Conservation (phyloP, 805 yeast genomes). For the Saccharomycopsis sp. region DNA sequence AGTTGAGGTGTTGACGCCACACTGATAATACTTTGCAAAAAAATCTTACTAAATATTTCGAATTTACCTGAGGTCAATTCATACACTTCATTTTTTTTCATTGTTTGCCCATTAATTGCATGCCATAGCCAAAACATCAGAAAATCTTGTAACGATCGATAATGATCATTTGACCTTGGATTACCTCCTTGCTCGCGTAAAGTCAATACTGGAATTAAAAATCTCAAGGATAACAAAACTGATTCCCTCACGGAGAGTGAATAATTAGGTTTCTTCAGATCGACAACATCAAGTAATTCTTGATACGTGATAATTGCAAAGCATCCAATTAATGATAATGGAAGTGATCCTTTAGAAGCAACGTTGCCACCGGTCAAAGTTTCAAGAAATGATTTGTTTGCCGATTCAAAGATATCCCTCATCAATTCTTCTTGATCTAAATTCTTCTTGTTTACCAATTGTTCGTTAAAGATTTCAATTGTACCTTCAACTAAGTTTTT, state of each 20-base stretch:
- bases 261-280: not conserved
- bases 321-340: conserved; percentile 14
- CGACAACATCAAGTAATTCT: not conserved
- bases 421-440: conserved; percentile 28
- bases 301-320: conserved; percentile 2
- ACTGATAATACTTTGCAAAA: conserved; percentile 27
- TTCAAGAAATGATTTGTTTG: conserved; percentile 29
- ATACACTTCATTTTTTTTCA: not conserved
- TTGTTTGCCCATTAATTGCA: conserved; percentile 23
- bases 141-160: conserved; percentile 25
- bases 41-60: conserved; percentile 18
- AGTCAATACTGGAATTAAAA: conserved; percentile 33
- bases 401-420: conserved; percentile 31
- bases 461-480: conserved; percentile 35
- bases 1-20: conserved; percentile 31
- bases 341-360: not conserved
- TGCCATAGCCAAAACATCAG: conserved; percentile 33
- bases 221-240: conserved; percentile 36
- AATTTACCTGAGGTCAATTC: conserved; percentile 1
- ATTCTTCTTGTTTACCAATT: conserved; percentile 26
- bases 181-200: conserved; percentile 7
- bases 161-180: conserved; percentile 1
- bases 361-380: not conserved
- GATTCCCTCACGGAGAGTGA: conserved; percentile 23
- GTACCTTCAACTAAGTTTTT: conserved; percentile 32